Conservation (phyloP, 2,329 filamentous ascomycete genomes). For the Biscogniauxia mediterranea region DNA sequence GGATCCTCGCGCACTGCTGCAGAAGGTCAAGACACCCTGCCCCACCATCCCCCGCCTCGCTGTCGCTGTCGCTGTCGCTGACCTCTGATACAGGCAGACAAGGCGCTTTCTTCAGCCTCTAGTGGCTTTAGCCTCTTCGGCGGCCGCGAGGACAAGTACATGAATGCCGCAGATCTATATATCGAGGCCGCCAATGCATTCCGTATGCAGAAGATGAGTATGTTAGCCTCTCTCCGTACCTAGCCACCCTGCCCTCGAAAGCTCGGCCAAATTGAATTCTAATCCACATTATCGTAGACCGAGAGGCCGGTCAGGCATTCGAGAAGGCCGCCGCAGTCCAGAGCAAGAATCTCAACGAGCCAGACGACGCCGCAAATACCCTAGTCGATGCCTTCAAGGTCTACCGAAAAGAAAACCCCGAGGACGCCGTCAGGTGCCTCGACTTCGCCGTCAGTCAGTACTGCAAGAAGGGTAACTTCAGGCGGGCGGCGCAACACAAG, state of each 20-base stretch:
- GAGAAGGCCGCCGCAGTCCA: slow-evolving; percentile 84
- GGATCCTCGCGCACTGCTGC: slow-evolving; percentile 74
- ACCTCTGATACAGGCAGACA: slow-evolving; percentile 69
- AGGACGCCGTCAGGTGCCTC: slow-evolving; percentile 78
- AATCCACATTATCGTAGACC: slow-evolving; percentile 49
- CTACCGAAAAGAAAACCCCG: slow-evolving; percentile 80
- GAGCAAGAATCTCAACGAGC: slow-evolving; percentile 78
- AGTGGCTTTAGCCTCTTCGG: slow-evolving; percentile 90
- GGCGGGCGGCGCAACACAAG: slow-evolving; percentile 85
- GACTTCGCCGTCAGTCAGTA: slow-evolving; percentile 81
- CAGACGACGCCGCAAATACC: slow-evolving; percentile 87
- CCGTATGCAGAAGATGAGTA: slow-evolving; percentile 81
- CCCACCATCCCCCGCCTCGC: slow-evolving; percentile 25
- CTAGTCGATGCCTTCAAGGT: slow-evolving; percentile 91
- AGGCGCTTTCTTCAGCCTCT: slow-evolving; percentile 69
- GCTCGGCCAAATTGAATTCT: not conserved
- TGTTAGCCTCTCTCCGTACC: slow-evolving; percentile 22
- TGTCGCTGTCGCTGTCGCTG: slow-evolving; percentile 16
- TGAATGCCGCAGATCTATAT: slow-evolving; percentile 84
- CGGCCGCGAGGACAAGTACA: slow-evolving; percentile 81
- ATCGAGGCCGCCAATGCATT: slow-evolving; percentile 89
- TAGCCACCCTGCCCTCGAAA: not conserved
- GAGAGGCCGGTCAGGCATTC: slow-evolving; percentile 83
- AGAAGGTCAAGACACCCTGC: slow-evolving; percentile 59
- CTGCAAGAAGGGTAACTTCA: slow-evolving; percentile 84